phyloP scores from a whole-genome alignment of 2,329 filamentous ascomycete species.

The Knufia fluminis region DNA sequence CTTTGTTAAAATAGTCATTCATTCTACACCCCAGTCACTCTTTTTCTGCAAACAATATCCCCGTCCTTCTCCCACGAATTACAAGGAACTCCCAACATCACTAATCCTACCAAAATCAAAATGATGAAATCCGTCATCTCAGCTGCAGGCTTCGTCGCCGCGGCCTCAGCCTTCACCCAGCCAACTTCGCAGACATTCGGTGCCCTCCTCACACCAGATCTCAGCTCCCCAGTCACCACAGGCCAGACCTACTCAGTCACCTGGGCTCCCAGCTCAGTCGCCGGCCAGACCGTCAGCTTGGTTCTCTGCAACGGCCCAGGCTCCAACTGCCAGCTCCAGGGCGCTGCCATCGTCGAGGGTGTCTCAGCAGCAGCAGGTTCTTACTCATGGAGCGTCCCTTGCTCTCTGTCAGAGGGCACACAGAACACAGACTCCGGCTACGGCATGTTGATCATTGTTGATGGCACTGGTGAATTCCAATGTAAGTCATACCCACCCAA shows the following conservation, averaged over 20 bases:
- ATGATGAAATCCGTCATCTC: slow-evolving; percentile 37
- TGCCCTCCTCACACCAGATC: slow-evolving; percentile 19
- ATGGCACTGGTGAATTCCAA: slow-evolving; percentile 23
- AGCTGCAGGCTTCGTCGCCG: slow-evolving; percentile 57
- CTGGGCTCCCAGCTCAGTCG: slow-evolving; percentile 19
- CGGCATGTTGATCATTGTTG: slow-evolving; percentile 24
- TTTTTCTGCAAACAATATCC: not conserved
- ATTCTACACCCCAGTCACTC: slow-evolving; percentile 1
- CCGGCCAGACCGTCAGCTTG: slow-evolving; percentile 19
- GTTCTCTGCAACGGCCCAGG: slow-evolving; percentile 22
- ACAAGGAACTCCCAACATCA: not conserved
- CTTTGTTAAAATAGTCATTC: slow-evolving; percentile 6
- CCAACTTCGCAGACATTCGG: slow-evolving; percentile 16
- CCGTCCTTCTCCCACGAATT: not conserved
- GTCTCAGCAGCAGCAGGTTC: slow-evolving; percentile 17
- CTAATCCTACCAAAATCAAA: not conserved
- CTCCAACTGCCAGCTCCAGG: slow-evolving; percentile 19
- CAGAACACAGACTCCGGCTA: slow-evolving; percentile 19
- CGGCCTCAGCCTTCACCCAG: slow-evolving; percentile 50
- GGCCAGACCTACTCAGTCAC: slow-evolving; percentile 20
- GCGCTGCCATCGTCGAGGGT: slow-evolving; percentile 18
- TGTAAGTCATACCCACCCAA: slow-evolving; percentile 13
- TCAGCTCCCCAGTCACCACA: slow-evolving; percentile 17
- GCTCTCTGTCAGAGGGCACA: slow-evolving; percentile 16
- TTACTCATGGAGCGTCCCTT: slow-evolving; percentile 21